Evolutionary conservation across 495 filamentous ascomycete genomes (phyloP), one percentile per base, ranked within the genome.

Genomic region (Trichoderma erinaceum): DNA sequence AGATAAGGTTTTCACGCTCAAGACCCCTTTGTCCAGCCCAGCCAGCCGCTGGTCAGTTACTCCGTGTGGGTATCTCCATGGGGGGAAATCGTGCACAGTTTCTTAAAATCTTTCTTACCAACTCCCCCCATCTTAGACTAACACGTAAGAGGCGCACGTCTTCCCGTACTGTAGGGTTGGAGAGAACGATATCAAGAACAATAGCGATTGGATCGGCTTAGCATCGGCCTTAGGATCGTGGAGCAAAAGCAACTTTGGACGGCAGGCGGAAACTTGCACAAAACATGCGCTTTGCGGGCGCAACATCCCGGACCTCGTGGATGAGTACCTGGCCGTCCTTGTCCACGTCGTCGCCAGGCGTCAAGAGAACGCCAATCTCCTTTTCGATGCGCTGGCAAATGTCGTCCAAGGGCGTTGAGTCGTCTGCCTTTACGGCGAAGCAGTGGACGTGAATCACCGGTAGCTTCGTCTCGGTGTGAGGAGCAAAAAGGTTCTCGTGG

Each of bases 261-360:
- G 95, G 96, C 56, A 99, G 71, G 66, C 92, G 83, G 76, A 99
- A 97, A 70, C 87, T 96, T 10, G 91, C 93, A 76, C 95, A 98
- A 77, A 96, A 97, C 92, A 97, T 97, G 73, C 88, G 85, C 84
- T 99, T 98, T 69, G 89, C 88, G 41, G 96, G 95, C 70, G 92
- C 90, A 67, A 99, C 96, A 68, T 95, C 85, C 70, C 95, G 81
- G 21, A 98, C 92, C 78, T 95, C 87, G 71, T 88, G 81, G 15
- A 98, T 83, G 16, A 81, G 79, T 32, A 92, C 79, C 67, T 89
- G 83, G 16, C 86, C 76, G 16, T 86, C 84, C 8, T 78, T 77
- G 65, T 84, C 79, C 1, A 79, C 74, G 66, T 85, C 74, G 66
- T 85, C 83, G 29, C 86, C 89, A 1, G 83, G 80, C 25, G 77